phyloP scores from a whole-genome alignment of 139 green algal species.

The Deuterostichococcus epilithicus region DNA sequence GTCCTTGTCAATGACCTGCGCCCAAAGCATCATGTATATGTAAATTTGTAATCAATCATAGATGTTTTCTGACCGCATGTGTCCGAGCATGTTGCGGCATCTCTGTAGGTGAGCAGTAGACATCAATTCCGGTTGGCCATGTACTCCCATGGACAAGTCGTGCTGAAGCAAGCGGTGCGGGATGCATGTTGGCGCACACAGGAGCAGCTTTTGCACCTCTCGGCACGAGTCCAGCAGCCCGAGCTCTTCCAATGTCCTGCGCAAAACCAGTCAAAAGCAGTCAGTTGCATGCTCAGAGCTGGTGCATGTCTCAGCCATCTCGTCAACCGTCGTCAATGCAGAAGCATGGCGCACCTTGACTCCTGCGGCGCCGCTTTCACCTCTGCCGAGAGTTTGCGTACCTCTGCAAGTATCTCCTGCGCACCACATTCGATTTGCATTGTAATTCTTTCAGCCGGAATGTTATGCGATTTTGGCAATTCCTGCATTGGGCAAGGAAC shows the following conservation, averaged over 20 bases:
- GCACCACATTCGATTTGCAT: no score
- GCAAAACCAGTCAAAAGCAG: not conserved
- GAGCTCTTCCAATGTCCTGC: conserved; percentile 54
- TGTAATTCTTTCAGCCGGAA: no score
- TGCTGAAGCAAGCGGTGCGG: not conserved
- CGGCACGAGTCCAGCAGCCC: conserved; percentile 50
- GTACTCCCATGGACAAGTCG: no score
- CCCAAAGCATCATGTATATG: no score
- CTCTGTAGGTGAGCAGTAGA: not conserved
- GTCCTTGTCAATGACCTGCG: conserved; percentile 83
- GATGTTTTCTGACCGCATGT: not conserved
- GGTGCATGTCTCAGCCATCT: not conserved
- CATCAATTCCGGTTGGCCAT: not conserved
- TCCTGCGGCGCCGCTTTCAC: conserved; percentile 37
- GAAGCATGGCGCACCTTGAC: conserved; percentile 21
- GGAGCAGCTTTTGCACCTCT: conserved; percentile 23
- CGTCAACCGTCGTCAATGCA: not conserved
- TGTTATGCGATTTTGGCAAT: no score
- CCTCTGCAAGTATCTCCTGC: conserved; percentile 70
- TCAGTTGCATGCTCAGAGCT: not conserved
- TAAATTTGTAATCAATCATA: no score
- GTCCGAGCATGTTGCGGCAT: no score
- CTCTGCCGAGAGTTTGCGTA: conserved; percentile 45
- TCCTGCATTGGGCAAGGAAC: no score
- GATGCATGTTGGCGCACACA: not conserved